Conservation (phyloP, 176 grass and related monocot species). For the Saccharum officinarum region DNA sequence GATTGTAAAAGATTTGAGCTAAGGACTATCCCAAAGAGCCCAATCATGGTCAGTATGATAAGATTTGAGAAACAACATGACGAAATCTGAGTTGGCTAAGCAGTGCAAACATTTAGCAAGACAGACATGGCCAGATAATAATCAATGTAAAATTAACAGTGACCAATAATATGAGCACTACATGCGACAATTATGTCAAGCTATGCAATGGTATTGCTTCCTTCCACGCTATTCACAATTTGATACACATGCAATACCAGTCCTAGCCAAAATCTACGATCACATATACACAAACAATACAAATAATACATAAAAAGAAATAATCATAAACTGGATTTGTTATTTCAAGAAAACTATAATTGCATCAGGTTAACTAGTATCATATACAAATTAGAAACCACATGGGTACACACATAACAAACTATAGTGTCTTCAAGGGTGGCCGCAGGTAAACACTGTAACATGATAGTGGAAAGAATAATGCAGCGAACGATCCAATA, state of each 20-base stretch:
- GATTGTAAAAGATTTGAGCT: background rate
- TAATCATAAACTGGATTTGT: background rate
- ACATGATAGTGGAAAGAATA: background rate
- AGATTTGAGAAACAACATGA: background rate
- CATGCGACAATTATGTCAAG: background rate
- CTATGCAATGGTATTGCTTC: background rate
- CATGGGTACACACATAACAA: background rate
- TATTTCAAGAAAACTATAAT: background rate
- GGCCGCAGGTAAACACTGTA: background rate
- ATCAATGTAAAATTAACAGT: background rate
- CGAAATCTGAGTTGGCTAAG: background rate
- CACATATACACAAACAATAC: background rate
- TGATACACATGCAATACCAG: background rate
- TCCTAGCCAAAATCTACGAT: background rate
- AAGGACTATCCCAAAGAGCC: background rate
- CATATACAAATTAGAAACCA: background rate
- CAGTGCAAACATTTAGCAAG: background rate
- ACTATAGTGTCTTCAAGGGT: no score
- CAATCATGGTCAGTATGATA: background rate
- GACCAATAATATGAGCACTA: background rate
- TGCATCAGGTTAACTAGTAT: background rate
- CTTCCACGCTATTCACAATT: background rate
- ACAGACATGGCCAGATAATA: background rate
- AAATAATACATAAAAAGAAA: background rate
- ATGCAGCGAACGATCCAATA: background rate